Conservation (phyloP, 768 basidiomycete genomes). For the Mycena galericulata region DNA sequence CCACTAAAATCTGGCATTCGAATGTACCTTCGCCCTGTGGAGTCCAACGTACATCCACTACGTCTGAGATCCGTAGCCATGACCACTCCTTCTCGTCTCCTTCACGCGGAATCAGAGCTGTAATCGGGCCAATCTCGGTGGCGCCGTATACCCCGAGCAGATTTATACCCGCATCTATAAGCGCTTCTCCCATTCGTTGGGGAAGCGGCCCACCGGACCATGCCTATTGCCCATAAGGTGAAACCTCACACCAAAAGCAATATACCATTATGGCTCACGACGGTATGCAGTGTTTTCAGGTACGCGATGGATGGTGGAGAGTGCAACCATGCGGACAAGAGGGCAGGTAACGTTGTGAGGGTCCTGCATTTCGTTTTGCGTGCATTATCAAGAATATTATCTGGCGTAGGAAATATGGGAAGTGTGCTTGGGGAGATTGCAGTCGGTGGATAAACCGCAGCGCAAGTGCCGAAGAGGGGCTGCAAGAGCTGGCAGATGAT, state of each 20-base stretch:
- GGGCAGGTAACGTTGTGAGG: conserved; percentile 49
- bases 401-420: conserved; percentile 53
- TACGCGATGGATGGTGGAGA: conserved; percentile 41
- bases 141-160: conserved; percentile 48
- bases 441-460: conserved; percentile 30
- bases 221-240: neutral
- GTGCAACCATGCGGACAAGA: conserved; percentile 53
- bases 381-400: conserved; percentile 52
- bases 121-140: conserved; percentile 49
- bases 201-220: conserved; percentile 50
- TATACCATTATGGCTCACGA: conserved; percentile 33
- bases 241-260: neutral
- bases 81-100: conserved; percentile 43
- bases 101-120: conserved; percentile 22
- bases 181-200: conserved; percentile 46
- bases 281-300: conserved; percentile 37
- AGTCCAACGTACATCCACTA: conserved; percentile 47
- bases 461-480: conserved; percentile 27
- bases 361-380: conserved; percentile 41
- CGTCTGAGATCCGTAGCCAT: conserved; percentile 45
- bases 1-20: conserved; percentile 53
- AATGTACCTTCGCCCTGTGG: conserved; percentile 50
- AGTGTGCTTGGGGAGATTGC: conserved; percentile 31
- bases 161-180: conserved; percentile 47
- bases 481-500: conserved; percentile 32